Evolutionary conservation across 192 early-diverging fungal genomes (phyloP).

Genomic region (Coemansia nantahalensis): DNA sequence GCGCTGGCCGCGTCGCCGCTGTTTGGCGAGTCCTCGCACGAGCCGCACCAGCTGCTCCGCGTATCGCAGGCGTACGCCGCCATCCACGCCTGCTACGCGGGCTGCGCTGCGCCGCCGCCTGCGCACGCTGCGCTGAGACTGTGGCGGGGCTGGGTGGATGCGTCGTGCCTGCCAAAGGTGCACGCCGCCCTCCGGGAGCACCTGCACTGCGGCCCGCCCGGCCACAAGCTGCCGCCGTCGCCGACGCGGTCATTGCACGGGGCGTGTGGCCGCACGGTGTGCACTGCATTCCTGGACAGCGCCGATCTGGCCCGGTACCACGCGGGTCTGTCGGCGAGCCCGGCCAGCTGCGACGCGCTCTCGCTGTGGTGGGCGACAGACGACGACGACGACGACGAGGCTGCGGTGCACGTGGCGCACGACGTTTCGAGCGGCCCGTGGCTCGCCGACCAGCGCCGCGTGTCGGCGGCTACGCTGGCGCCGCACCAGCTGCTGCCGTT

Average conservation of each 20-base stretch:
- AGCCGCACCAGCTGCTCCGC: conserved; percentile 42
- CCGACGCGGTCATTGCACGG: neutral
- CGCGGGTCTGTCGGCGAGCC: conserved; percentile 20
- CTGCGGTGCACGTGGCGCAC: conserved; percentile 11
- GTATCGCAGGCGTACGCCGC: conserved; percentile 30
- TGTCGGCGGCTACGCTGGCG: conserved; percentile 12
- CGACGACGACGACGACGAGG: neutral
- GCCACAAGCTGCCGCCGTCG: conserved; percentile 13
- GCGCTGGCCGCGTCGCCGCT: conserved; percentile 25
- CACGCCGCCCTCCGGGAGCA: conserved; percentile 8
- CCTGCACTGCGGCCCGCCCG: neutral
- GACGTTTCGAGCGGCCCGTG: conserved; percentile 30
- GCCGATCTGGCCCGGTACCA: conserved; percentile 18
- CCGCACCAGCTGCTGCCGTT: conserved; percentile 33
- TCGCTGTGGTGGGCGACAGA: conserved; percentile 22
- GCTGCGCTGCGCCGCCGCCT: neutral
- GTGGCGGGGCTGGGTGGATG: conserved; percentile 50
- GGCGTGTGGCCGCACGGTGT: conserved; percentile 5
- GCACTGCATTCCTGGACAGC: conserved; percentile 26
- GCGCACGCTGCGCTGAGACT: conserved; percentile 16
- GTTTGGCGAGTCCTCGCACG: conserved; percentile 33
- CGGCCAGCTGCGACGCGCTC: conserved; percentile 19
- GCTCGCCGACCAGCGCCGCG: conserved; percentile 24
- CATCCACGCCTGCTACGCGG: conserved; percentile 23
- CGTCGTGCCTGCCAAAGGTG: conserved; percentile 9